Evolutionary conservation across 75 land plant species (phyloP).

Genomic region (Selaginella tamariscina): DNA sequence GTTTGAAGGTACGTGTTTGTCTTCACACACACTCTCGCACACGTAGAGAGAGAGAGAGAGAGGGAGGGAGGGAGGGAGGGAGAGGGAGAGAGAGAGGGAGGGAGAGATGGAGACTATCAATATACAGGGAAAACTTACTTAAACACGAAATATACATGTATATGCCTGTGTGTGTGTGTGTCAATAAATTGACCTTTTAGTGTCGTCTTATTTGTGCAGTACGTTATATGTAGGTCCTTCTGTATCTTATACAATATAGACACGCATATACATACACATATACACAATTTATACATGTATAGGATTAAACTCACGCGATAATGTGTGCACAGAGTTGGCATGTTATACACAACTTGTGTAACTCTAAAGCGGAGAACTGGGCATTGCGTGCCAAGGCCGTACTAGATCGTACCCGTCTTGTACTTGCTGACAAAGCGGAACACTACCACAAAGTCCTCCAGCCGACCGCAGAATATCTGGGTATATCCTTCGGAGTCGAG

Average conservation of each 20-base stretch:
- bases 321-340: constrained; percentile 92
- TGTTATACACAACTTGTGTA: constrained; percentile 34
- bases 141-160: too few relatives aligned
- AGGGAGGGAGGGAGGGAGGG: too few relatives aligned
- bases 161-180: too few relatives aligned
- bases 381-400: constrained; percentile 83
- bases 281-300: too few relatives aligned
- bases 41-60: neutral
- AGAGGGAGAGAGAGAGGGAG: too few relatives aligned
- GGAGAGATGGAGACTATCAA: too few relatives aligned
- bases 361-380: constrained; percentile 46
- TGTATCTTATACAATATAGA: too few relatives aligned
- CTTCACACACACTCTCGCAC: neutral
- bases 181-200: neutral
- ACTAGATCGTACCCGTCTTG: constrained; percentile 85
- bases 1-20: constrained; percentile 55
- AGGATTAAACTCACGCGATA: too few relatives aligned
- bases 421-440: constrained; percentile 77
- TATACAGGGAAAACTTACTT: too few relatives aligned
- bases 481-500: constrained; percentile 69
- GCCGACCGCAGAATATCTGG: constrained; percentile 94
- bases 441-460: constrained; percentile 65
- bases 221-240: too few relatives aligned
- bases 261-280: too few relatives aligned
- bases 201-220: neutral